A percentile compares a stretch with the other conserved stretches of the same genome.
phyloP scores from a whole-genome alignment of 192 early-diverging fungal species.

The Gorgonomyces haynaldii region DNA sequence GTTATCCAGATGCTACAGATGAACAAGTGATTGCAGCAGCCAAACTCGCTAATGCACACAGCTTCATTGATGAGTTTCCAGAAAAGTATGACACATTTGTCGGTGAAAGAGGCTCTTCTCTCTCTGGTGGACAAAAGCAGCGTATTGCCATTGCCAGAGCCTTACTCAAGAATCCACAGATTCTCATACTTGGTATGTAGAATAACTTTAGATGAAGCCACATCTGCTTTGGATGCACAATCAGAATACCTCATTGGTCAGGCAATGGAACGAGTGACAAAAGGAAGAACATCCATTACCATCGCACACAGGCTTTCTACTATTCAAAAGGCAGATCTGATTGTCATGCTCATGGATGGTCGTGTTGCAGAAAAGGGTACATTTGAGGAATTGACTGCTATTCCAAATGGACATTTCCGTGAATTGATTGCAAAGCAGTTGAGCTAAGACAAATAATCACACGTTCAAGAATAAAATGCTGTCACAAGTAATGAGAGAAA shows the following conservation, averaged over 20 bases:
- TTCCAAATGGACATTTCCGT: constrained; percentile 28
- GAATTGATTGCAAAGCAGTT: constrained; percentile 1
- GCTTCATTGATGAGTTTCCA: constrained; percentile 74
- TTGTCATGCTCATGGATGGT: constrained; percentile 22
- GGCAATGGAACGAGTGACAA: constrained; percentile 51
- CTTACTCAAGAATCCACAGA: constrained; percentile 72
- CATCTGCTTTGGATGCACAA: constrained; percentile 69
- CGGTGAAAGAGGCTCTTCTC: constrained; percentile 55
- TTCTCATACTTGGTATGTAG: constrained; percentile 79
- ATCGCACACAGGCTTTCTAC: constrained; percentile 56
- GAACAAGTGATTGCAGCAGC: constrained; percentile 24
- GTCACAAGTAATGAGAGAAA: too few relatives aligned
- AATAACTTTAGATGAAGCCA: constrained; percentile 90
- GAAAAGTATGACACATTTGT: constrained; percentile 72
- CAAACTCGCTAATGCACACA: constrained; percentile 62
- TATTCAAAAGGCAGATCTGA: constrained; percentile 43
- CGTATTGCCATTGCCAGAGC: constrained; percentile 92
- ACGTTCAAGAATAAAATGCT: too few relatives aligned
- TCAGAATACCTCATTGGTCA: constrained; percentile 68
- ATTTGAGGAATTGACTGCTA: constrained; percentile 55
- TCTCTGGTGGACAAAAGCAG: constrained; percentile 90
- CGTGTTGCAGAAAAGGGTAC: constrained; percentile 51
- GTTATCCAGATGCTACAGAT: constrained; percentile 9
- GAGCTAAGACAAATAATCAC: too few relatives aligned
- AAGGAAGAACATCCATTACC: constrained; percentile 41